Percentiles rank a stretch among this genome's conserved stretches.
phyloP scores from a whole-genome alignment of 805 yeast genomes.

The Saccharomycopsis oosterbeekiorum region DNA sequence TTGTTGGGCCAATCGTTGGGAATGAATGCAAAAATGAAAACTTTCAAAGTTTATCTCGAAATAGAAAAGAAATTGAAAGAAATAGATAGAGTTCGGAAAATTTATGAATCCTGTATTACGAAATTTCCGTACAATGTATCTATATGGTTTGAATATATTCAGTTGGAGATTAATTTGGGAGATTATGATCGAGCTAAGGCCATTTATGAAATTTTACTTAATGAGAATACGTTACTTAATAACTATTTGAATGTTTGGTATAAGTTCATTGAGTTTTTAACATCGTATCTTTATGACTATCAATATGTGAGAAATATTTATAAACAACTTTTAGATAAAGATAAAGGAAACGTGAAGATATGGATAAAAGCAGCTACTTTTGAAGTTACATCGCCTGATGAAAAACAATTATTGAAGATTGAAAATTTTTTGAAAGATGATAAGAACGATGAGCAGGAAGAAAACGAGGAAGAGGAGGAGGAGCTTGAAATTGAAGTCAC shows the following conservation, averaged over 20 bases:
- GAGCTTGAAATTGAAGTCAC: constrained; percentile 44
- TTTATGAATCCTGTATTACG: constrained; percentile 62
- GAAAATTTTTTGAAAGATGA: constrained; percentile 17
- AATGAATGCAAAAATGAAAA: constrained; percentile 37
- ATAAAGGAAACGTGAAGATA: constrained; percentile 27
- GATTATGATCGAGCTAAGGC: constrained; percentile 63
- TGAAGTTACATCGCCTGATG: constrained; percentile 57
- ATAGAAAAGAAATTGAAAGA: constrained; percentile 63
- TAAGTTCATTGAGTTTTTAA: constrained; percentile 42
- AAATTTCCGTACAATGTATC: constrained; percentile 30
- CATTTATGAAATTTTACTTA: constrained; percentile 45
- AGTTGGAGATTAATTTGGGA: constrained; percentile 55
- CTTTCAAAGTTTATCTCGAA: constrained; percentile 55
- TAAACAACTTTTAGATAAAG: constrained; percentile 29
- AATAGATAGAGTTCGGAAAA: constrained; percentile 66
- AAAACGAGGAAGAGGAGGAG: constrained; percentile 34
- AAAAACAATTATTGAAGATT: constrained; percentile 36
- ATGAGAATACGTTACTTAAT: constrained; percentile 21
- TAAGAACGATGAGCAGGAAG: constrained; percentile 22
- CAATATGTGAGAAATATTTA: constrained; percentile 44
- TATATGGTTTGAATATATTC: constrained; percentile 57
- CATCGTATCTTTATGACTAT: constrained; percentile 44
- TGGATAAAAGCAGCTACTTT: constrained; percentile 67
- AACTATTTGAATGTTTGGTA: constrained; percentile 26
- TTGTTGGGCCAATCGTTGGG: constrained; percentile 69